Percentiles rank a stretch among this genome's conserved stretches.
phyloP scores from a whole-genome alignment of 208 protist genomes.

The Acanthamoeba sp. region DNA sequence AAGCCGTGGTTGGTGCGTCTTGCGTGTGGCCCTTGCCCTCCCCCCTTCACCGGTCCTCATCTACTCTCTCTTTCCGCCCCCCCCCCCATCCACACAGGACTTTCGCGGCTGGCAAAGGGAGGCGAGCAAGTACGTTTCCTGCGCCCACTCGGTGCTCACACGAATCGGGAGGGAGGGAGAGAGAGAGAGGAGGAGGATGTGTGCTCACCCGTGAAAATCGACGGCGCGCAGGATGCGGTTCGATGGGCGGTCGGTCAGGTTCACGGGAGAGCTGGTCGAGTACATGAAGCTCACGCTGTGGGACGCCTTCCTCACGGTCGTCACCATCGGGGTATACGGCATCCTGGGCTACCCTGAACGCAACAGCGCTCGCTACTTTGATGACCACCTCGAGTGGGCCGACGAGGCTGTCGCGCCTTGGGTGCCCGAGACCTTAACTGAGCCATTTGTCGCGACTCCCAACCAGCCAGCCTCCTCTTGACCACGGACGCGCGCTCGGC shows the following conservation, averaged over 20 bases:
- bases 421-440: too few species aligned
- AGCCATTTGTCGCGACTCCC: too few species aligned
- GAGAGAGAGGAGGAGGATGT: too few species aligned
- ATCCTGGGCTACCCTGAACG: conserved; percentile 11
- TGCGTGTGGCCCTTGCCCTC: not conserved
- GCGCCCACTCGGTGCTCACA: not conserved
- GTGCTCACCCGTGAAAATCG: too few species aligned
- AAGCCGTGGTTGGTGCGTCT: conserved; percentile 16
- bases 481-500: too few species aligned
- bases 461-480: not conserved
- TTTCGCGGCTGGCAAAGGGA: not conserved
- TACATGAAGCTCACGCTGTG: not conserved
- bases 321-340: conserved; percentile 36
- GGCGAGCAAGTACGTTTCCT: not conserved
- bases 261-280: conserved; percentile 39
- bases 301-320: conserved; percentile 12
- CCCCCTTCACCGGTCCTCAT: not conserved
- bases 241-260: conserved; percentile 1
- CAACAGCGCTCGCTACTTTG: conserved; percentile 11
- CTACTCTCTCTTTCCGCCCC: too few species aligned
- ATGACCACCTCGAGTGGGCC: conserved; percentile 24
- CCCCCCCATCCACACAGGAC: conserved; percentile 21
- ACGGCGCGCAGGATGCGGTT: not conserved
- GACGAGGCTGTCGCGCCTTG: too few species aligned
- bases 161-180: not conserved